A percentile compares a stretch with the other conserved stretches of the same genome.
Evolutionary conservation across 2,329 filamentous ascomycete genomes (phyloP).

Genomic region (Apiospora marii): DNA sequence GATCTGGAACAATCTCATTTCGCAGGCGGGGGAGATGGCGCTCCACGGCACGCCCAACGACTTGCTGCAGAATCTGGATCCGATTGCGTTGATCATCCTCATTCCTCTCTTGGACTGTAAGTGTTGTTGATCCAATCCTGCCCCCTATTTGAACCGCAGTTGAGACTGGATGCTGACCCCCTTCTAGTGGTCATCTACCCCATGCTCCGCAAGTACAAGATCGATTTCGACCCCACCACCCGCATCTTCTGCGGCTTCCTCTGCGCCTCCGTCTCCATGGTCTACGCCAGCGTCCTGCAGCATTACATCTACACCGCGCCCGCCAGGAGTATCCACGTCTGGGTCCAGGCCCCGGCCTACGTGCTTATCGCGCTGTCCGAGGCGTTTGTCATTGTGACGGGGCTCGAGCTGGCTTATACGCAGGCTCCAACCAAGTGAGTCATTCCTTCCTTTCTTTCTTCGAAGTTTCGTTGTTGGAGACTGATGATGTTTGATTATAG

Average conservation of each 20-base stretch:
- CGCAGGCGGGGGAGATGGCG: slow-evolving; percentile 64
- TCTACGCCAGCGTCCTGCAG: slow-evolving; percentile 67
- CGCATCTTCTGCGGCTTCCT: slow-evolving; percentile 72
- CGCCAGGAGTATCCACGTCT: slow-evolving; percentile 64
- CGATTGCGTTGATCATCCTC: slow-evolving; percentile 71
- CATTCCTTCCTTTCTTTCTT: slow-evolving; percentile 45
- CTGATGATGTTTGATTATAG: background rate
- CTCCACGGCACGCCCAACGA: slow-evolving; percentile 75
- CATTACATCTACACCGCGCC: slow-evolving; percentile 64
- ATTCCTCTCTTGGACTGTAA: slow-evolving; percentile 67
- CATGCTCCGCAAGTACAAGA: slow-evolving; percentile 60
- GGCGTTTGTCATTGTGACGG: slow-evolving; percentile 60
- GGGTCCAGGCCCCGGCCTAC: slow-evolving; percentile 61
- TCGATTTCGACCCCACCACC: slow-evolving; percentile 70
- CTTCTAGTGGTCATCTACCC: slow-evolving; percentile 61
- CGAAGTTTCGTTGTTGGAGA: no score
- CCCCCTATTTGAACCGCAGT: no score
- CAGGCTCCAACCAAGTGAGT: slow-evolving; percentile 75
- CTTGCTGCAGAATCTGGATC: slow-evolving; percentile 72
- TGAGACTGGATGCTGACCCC: no score
- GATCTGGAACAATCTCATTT: slow-evolving; percentile 72
- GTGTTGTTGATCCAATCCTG: no score
- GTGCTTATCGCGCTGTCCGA: slow-evolving; percentile 58
- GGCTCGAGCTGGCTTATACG: slow-evolving; percentile 77
- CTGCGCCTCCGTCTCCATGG: slow-evolving; percentile 60